phyloP scores from a whole-genome alignment of 2,329 filamentous ascomycete species.

The Aspergillus clavatus region DNA sequence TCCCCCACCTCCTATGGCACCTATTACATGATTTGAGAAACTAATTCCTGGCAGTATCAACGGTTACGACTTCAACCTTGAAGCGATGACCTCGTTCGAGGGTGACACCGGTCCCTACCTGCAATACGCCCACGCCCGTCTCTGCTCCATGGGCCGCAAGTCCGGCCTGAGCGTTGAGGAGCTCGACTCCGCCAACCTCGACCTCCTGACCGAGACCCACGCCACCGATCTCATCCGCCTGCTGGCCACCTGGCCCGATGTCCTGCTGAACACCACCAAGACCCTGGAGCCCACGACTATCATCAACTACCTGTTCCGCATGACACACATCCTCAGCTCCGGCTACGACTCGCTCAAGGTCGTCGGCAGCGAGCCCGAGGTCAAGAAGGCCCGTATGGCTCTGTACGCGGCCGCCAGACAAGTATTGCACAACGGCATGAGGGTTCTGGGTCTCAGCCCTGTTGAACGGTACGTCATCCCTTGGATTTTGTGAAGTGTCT shows the following conservation, averaged over 20 bases:
- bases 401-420: slow-evolving; percentile 60
- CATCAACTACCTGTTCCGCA: slow-evolving; percentile 63
- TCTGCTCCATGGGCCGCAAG: slow-evolving; percentile 57
- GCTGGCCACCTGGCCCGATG: slow-evolving; percentile 61
- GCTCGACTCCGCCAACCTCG: slow-evolving; percentile 52
- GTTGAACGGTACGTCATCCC: slow-evolving; percentile 48
- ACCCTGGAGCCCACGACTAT: slow-evolving; percentile 64
- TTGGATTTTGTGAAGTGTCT: not conserved
- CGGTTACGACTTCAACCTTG: slow-evolving; percentile 62
- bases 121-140: slow-evolving; percentile 59
- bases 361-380: slow-evolving; percentile 53
- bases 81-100: slow-evolving; percentile 62
- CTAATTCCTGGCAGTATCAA: slow-evolving; percentile 50
- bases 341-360: slow-evolving; percentile 61
- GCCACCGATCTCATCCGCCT: slow-evolving; percentile 58
- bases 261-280: slow-evolving; percentile 58
- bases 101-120: slow-evolving; percentile 63
- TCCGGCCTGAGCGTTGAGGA: slow-evolving; percentile 46
- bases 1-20: too few relatives aligned
- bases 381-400: slow-evolving; percentile 56
- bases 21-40: slow-evolving; percentile 37
- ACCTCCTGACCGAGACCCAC: slow-evolving; percentile 58
- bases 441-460: slow-evolving; percentile 60
- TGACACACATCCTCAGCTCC: slow-evolving; percentile 58
- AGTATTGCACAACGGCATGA: slow-evolving; percentile 63